Evolutionary conservation across 495 filamentous ascomycete species (phyloP), one percentile per base, ranked within the genome.

Genomic region (Tuber umbilicatum): DNA sequence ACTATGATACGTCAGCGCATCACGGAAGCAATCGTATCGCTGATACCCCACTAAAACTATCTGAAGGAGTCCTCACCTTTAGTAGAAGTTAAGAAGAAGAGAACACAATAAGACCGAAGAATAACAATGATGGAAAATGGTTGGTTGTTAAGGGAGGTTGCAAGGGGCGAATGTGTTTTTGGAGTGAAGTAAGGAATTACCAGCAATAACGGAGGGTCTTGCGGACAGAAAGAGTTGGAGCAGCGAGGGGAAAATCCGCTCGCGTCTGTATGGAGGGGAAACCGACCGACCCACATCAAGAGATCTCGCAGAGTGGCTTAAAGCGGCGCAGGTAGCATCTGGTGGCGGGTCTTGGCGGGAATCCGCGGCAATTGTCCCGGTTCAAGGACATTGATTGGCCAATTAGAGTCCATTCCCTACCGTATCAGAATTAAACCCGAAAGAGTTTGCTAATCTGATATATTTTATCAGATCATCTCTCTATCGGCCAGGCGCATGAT

Each of bases 1-100:
- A 75, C 70, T 68, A 47, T 55, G 35, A 70, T 80, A 80, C 78
- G 78, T 80, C 78, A 80, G 78, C 78, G 78, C 60, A 60, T 17
- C 60, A 41, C 42, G 69, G 27, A 70, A 43, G 38, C 17, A 31
- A 70, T 43, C 39, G 41, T 19, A 73, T 67, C 68, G 10, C 72
- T 7, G 35, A 71, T 41, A 41, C 41, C 41, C 70, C 69, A 21
- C 69, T 5, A 70, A n/a, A 40, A 21, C 27, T 35, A 45, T 17
- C 16, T 7, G 14, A 64, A 35, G 55, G 55, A 31, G 55, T n/a
- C 7, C 55, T 64, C 31, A 64, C 55, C 55, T 35, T 4, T 64
- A 64, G 27, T 2, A 31, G 27, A 31, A 64, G 27, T 17, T 64
- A 35, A 35, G 27, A 64, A 64, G 55, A 64, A 64, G 55, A 27